Evolutionary conservation across 2,329 filamentous ascomycete genomes (phyloP), one percentile per base, ranked within the genome.

Genomic region (Trichoderma atrobrunneum): DNA sequence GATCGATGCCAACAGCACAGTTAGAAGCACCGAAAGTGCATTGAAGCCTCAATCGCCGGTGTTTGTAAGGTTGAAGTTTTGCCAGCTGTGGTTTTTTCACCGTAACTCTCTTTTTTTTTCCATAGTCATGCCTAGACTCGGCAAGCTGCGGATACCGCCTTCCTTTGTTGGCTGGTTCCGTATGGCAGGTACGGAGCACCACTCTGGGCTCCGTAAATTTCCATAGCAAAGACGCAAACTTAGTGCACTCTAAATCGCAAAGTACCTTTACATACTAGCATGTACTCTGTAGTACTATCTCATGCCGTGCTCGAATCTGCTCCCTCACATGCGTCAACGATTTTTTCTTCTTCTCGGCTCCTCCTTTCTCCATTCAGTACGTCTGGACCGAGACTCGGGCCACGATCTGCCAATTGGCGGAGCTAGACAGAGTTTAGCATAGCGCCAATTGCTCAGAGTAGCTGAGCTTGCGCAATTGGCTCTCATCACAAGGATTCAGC

Each of bases 41-140:
- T 36, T 43, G 34, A 21, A 11, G 60, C 67, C 24, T 64, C 61
- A 14, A 59, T 65, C 61, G 69, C 51, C 26, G 24, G 69, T 71
- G 60, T 28, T 70, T 71, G 69, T 59, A 71, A 71, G 69, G 59
- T 71, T n/a, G 48, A 71, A 71, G 69, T 71, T 71, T 59, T 65
- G 39, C 61, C 14, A 43, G 48, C 30, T n/a, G 26, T 57, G 7
- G 36, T 21, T 59, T 65, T 65, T 65, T 48, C 69, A 64, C 60
- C 60, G 69, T 71, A 71, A 43, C 51, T 64, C 59, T 24, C 14
- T 48, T 64, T 64, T 71, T 71, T 59, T 61, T 26, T 7, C 68
- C 36, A n/a, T n/a, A 48, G 34, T 39, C 36, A n/a, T 51, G 67
- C 54, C 65, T 43, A 56, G 59, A 61, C 67, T 63, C 43, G 69